Percentiles rank a stretch among this genome's conserved stretches.
Conservation (phyloP, 495 filamentous ascomycete species). For the Tuber aestivum region DNA sequence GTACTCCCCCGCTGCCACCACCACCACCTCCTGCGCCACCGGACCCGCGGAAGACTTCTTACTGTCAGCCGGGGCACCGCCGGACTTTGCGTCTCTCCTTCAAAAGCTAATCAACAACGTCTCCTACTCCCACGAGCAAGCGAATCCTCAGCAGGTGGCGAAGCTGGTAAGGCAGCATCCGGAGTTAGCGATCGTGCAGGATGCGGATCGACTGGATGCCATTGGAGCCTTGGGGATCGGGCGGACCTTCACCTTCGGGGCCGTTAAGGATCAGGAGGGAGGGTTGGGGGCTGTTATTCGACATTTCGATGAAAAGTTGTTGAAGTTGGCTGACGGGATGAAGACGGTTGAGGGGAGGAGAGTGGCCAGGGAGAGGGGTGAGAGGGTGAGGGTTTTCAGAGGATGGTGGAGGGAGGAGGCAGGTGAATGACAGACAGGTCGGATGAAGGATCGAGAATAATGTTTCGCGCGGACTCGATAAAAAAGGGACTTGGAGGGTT, state of each 20-base stretch:
- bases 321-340: slow-evolving; percentile 69
- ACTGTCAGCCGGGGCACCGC: slow-evolving; percentile 50
- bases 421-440: not conserved
- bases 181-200: slow-evolving; percentile 80
- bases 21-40: slow-evolving; percentile 5
- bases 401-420: slow-evolving; percentile 68
- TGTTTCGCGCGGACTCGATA: not conserved
- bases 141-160: slow-evolving; percentile 52
- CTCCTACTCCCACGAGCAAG: slow-evolving; percentile 67
- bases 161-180: slow-evolving; percentile 55
- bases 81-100: slow-evolving; percentile 56
- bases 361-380: slow-evolving; percentile 60
- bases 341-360: slow-evolving; percentile 67
- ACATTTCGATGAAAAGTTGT: slow-evolving; percentile 76
- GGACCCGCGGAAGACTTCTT: slow-evolving; percentile 53
- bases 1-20: slow-evolving; percentile 50
- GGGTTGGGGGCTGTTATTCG: slow-evolving; percentile 58
- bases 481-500: not conserved
- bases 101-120: slow-evolving; percentile 67
- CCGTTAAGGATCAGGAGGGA: slow-evolving; percentile 50
- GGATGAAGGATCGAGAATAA: not conserved
- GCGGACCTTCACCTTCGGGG: slow-evolving; percentile 69
- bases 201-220: slow-evolving; percentile 84
- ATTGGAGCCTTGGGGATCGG: slow-evolving; percentile 80
- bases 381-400: slow-evolving; percentile 58